Evolutionary conservation across 805 yeast genomes (phyloP).

Genomic region (Starmerella sp.): DNA sequence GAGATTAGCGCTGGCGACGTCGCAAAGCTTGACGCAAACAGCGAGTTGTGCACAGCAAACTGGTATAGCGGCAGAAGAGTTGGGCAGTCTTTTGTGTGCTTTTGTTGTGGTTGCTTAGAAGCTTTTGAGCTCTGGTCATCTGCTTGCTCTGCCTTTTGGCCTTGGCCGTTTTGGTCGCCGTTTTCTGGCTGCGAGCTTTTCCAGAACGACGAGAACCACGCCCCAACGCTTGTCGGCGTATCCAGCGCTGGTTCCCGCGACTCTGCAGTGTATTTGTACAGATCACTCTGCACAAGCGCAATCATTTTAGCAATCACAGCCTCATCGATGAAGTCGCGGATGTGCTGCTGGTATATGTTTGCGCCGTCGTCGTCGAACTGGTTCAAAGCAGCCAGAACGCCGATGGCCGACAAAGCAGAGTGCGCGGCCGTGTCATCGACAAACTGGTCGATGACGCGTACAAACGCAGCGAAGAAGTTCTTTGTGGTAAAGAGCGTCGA

Average conservation of each 20-base stretch:
- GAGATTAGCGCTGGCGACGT: constrained; percentile 23
- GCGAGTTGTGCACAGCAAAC: constrained; percentile 29
- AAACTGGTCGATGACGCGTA: constrained; percentile 26
- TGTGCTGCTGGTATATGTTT: constrained; percentile 30
- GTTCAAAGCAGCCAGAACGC: constrained; percentile 31
- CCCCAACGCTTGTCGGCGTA: background rate
- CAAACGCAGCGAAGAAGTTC: constrained; percentile 31
- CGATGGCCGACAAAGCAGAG: constrained; percentile 30
- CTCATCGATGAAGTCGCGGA: constrained; percentile 33
- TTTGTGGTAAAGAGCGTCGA: constrained; percentile 28
- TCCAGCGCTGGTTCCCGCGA: background rate
- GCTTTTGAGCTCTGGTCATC: constrained; percentile 1
- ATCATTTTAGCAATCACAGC: constrained; percentile 28
- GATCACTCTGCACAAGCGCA: constrained; percentile 19
- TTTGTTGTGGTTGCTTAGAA: background rate
- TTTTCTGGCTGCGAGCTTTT: background rate
- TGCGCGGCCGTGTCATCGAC: constrained; percentile 24
- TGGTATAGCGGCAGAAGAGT: constrained; percentile 27
- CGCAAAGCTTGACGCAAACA: constrained; percentile 26
- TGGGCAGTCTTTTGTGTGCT: constrained; percentile 4
- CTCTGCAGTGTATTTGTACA: background rate
- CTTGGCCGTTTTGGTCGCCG: background rate
- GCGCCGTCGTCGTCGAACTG: constrained; percentile 27
- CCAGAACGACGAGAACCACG: background rate
- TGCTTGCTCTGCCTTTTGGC: background rate